Percentiles rank a stretch among this genome's conserved stretches.
Conservation (phyloP, 345 rosid species). For the Streptanthus diversifolius region DNA sequence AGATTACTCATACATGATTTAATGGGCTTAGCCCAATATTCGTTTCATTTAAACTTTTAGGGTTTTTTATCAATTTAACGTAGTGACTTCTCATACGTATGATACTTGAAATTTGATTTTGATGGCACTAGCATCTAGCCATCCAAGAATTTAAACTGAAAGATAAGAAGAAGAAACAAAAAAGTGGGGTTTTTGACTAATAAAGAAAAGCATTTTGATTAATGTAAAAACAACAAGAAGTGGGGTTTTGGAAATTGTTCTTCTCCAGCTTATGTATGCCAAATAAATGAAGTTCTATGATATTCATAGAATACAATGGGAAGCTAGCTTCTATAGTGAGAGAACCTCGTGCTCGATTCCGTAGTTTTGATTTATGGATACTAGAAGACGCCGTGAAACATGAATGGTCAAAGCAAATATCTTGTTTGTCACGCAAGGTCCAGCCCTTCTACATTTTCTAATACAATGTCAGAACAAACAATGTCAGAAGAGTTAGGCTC, state of each 20-base stretch:
- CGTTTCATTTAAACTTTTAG: too few relatives aligned
- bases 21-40: too few relatives aligned
- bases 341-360: background rate
- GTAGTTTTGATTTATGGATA: slow-evolving; percentile 7
- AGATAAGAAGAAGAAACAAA: too few relatives aligned
- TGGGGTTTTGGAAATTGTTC: background rate
- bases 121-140: too few relatives aligned
- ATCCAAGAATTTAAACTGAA: too few relatives aligned
- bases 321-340: slow-evolving; percentile 11
- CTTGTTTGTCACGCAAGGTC: background rate
- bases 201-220: background rate
- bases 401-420: background rate
- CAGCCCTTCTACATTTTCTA: slow-evolving; percentile 6
- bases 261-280: slow-evolving; percentile 20
- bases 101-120: too few relatives aligned
- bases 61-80: too few relatives aligned
- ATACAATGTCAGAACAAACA: background rate
- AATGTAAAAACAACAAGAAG: background rate
- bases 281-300: background rate
- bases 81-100: too few relatives aligned
- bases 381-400: background rate
- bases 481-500: background rate
- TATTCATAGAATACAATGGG: background rate
- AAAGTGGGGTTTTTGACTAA: too few relatives aligned
- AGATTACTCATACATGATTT: too few relatives aligned